These are phyloP conservation scores for Obelidium mucronatum DNA, from an alignment of 192 early-diverging fungal genomes.

Conservation along the genomic window DNA sequence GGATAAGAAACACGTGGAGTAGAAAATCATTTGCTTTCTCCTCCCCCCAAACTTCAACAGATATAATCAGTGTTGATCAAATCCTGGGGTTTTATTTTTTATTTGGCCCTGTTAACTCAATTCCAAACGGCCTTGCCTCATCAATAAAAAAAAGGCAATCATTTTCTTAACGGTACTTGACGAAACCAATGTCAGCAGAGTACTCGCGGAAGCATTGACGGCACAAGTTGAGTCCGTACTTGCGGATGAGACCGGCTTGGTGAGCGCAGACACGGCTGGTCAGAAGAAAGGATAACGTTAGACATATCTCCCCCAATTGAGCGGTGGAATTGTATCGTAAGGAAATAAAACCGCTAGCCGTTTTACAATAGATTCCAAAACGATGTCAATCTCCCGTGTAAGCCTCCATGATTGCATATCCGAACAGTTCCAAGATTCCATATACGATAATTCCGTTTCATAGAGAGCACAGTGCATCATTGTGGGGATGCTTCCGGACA, in stretches of 20 bases:
- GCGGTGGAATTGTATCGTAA: background rate
- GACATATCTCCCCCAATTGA: background rate
- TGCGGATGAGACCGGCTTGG: slow-evolving; percentile 99
- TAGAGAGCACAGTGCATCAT: background rate
- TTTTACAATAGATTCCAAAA: background rate
- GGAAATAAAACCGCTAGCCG: background rate
- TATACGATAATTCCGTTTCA: background rate
- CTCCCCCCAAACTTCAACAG: too few species aligned
- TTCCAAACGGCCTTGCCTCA: too few species aligned
- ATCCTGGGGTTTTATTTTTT: too few species aligned
- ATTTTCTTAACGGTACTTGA: slow-evolving; percentile 71
- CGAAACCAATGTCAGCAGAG: slow-evolving; percentile 97
- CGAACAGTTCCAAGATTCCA: background rate
- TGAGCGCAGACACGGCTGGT: slow-evolving; percentile 96
- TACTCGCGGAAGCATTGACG: slow-evolving; percentile 99
- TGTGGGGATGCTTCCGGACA: background rate
- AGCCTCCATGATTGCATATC: background rate
- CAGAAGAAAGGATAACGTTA: background rate
- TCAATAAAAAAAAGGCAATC: too few species aligned
- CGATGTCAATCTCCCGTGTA: background rate
- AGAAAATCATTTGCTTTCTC: too few species aligned
- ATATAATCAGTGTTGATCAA: too few species aligned
- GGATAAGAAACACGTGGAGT: too few species aligned
- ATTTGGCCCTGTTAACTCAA: too few species aligned
- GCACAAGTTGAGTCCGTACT: slow-evolving; percentile 98